Evolutionary conservation across 257 asterid species (phyloP).

Genomic region (Penstemon newberryi): DNA sequence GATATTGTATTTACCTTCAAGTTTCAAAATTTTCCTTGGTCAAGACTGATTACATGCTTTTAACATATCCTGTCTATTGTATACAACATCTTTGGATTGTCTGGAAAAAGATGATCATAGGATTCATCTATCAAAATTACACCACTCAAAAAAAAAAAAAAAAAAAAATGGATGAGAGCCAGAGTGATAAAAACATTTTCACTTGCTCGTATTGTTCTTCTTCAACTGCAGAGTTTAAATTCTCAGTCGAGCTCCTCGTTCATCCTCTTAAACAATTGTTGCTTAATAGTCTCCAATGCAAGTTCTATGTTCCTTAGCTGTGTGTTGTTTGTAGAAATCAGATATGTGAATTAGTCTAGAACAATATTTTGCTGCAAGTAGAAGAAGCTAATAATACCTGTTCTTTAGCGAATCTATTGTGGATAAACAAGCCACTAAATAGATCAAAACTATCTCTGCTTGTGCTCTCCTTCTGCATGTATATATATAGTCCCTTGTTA

Average conservation of each 20-base stretch:
- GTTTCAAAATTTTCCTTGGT: background rate
- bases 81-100: too few relatives aligned
- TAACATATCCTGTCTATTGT: background rate
- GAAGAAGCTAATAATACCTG: conserved; percentile 33
- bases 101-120: background rate
- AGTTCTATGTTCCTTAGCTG: conserved; percentile 65
- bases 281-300: conserved; percentile 60
- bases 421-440: conserved; percentile 67
- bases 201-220: background rate
- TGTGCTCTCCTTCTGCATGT: conserved; percentile 78
- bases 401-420: conserved; percentile 71
- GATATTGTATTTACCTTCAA: background rate
- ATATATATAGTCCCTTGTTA: conserved; percentile 6
- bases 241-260: conserved; percentile 33
- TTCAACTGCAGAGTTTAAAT: conserved; percentile 3
- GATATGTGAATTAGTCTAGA: background rate
- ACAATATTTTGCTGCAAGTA: background rate
- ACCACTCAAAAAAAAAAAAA: too few relatives aligned
- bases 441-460: conserved; percentile 74
- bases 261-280: conserved; percentile 45
- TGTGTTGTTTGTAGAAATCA: conserved; percentile 11
- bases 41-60: background rate
- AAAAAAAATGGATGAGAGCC: background rate
- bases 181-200: background rate
- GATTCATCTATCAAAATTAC: too few relatives aligned